These are phyloP conservation scores for Pseudogymnoascus sp. DNA, from an alignment of 2,329 filamentous ascomycete species.

Conservation along the genomic window DNA sequence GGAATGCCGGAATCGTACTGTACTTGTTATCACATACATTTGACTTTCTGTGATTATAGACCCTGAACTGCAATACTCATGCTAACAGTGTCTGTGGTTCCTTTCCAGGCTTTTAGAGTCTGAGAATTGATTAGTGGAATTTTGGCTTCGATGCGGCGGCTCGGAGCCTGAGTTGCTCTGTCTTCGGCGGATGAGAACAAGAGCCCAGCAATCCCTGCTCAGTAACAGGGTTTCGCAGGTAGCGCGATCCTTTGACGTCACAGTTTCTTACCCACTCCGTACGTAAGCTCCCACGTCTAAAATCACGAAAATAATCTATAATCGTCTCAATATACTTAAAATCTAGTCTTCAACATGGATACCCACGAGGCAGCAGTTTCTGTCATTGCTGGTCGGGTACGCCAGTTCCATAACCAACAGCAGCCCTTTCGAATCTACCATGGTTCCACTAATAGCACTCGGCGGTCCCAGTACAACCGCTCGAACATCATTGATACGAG, in stretches of 20 bases:
- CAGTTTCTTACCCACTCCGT: background rate
- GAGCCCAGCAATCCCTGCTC: background rate
- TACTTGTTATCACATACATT: background rate
- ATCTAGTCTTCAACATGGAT: constrained; percentile 16
- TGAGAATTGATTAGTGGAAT: background rate
- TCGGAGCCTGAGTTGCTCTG: background rate
- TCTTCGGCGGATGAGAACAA: background rate
- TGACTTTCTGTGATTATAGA: background rate
- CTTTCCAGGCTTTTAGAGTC: background rate
- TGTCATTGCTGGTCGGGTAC: constrained; percentile 38
- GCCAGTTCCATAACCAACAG: constrained; percentile 40
- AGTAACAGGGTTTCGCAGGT: background rate
- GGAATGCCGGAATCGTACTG: constrained; percentile 1
- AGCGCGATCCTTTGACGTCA: background rate
- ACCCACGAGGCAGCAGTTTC: constrained; percentile 38
- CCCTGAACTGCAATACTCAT: background rate
- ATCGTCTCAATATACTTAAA: background rate
- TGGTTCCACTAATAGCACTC: constrained; percentile 49
- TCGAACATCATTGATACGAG: constrained; percentile 42
- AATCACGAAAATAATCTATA: background rate
- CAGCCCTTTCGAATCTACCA: constrained; percentile 49
- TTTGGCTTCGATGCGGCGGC: background rate
- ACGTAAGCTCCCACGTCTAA: background rate
- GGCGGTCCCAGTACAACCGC: constrained; percentile 19
- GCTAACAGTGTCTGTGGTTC: background rate